Evolutionary conservation across 176 grass and related monocot genomes (phyloP).

Genomic region (Carex pumila): DNA sequence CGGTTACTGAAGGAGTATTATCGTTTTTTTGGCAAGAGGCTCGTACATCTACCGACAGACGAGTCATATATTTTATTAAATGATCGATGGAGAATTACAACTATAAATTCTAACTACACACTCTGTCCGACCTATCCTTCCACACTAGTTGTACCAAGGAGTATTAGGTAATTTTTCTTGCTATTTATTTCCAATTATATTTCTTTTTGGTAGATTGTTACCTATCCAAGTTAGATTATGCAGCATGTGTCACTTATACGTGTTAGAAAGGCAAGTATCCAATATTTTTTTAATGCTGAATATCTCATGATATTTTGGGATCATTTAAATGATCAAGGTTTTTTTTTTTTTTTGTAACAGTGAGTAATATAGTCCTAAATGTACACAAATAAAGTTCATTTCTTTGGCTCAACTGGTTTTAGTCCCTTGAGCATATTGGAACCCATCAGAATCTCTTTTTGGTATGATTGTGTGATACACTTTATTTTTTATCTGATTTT

Average conservation of each 20-base stretch:
- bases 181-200: not conserved
- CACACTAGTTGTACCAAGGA: constrained; percentile 68
- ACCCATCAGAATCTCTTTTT: not conserved
- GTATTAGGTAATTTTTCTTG: constrained; percentile 68
- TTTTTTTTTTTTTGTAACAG: not conserved
- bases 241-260: not conserved
- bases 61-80: constrained; percentile 39
- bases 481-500: constrained; percentile 13
- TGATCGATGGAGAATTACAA: constrained; percentile 68
- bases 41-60: constrained; percentile 25
- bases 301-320: not conserved
- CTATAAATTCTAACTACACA: constrained; percentile 68
- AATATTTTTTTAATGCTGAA: not conserved
- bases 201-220: not conserved
- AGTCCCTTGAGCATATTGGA: constrained; percentile 4
- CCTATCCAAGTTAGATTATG: not conserved
- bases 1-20: constrained; percentile 70
- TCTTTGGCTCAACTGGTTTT: not conserved
- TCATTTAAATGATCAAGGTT: not conserved
- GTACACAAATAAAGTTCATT: not conserved
- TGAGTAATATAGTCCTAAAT: not conserved
- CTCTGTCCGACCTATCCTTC: constrained; percentile 91
- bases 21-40: constrained; percentile 55
- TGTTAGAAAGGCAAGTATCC: not conserved
- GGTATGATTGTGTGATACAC: not conserved